phyloP scores from a whole-genome alignment of 345 rosid species.

The rapeseed (Brassica napus) region DNA sequence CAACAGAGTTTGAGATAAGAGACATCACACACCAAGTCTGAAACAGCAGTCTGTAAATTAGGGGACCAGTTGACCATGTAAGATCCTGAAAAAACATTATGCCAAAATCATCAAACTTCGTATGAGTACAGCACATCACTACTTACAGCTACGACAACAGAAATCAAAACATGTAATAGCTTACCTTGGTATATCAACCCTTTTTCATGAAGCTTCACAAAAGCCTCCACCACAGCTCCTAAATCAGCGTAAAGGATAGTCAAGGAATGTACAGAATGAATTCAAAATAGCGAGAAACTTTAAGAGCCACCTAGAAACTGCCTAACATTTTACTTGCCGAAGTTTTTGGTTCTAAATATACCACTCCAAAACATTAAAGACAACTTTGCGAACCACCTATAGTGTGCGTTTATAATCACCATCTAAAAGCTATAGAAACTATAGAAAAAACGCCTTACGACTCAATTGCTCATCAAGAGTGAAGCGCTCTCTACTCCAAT shows the following conservation, averaged over 20 bases:
- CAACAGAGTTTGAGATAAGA: conserved; percentile 30
- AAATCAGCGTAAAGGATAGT: conserved; percentile 22
- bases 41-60: conserved; percentile 95
- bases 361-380: conserved; percentile 2
- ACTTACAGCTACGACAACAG: not conserved
- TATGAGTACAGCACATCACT: conserved; percentile 14
- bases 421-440: conserved; percentile 26
- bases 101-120: conserved; percentile 14
- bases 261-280: conserved; percentile 19
- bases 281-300: not conserved
- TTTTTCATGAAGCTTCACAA: conserved; percentile 87
- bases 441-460: conserved; percentile 79
- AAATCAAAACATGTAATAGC: not conserved
- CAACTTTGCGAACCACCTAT: conserved; percentile 10
- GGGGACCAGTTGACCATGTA: conserved; percentile 99
- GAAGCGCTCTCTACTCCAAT: conserved; percentile 90
- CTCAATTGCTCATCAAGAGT: conserved; percentile 97
- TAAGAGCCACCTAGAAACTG: conserved; percentile 1
- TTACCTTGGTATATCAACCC: conserved; percentile 94
- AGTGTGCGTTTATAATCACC: not conserved
- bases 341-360: not conserved
- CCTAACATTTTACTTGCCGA: not conserved
- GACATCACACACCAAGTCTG: conserved; percentile 80
- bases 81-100: conserved; percentile 58
- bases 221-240: conserved; percentile 95